Evolutionary conservation across 129 eudicot species (phyloP), one percentile per base, ranked within the genome.

Genomic region (Flaveria trinervia): DNA sequence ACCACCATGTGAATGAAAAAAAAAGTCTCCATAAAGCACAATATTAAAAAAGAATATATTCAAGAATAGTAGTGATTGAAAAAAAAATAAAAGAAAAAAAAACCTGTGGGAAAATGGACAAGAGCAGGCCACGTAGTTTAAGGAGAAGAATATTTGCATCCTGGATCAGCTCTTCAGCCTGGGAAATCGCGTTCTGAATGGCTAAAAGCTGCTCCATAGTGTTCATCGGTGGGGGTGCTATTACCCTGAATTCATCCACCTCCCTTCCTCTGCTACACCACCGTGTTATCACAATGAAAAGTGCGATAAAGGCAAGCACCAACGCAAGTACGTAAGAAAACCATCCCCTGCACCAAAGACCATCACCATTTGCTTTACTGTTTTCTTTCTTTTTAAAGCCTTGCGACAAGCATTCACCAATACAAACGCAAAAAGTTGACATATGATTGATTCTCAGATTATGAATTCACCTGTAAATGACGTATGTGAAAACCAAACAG

Each of bases 171-270:
- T 89, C 97, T 81, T 93, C 98, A 44, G 91, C 94, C 72, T 86
- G 93, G 52, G 98, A 90, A 72, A 93, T 84, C 23, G 93, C 97
- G 75, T 85, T 93, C 51, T 93, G 98, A 69, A 93, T 89, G 43
- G 98, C 98, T 85, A 91, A 82, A 68, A 93, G 97, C 75, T 93
- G 98, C 79, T 93, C 98, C 98, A 93, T 84, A 5, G 88, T 85
- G 82, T 82, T 93, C 97, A 85, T 93, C 68, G 93, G 59, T 12
- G 97, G 98, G 1, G 98, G 98, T 9, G 87, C 91, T 12, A 71
- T 41, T n/a, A 93, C 91, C 82, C 84, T 90, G 26, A 93, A 87
- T 68, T 83, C 96, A 71, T 81, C 89, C 61, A 84, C 76, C 7
- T 83, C 82, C 49, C 36, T 70, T 75, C 90, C 92, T 74, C 81